phyloP scores from a whole-genome alignment of 495 filamentous ascomycete genomes.

The Emericellopsis terricola region DNA sequence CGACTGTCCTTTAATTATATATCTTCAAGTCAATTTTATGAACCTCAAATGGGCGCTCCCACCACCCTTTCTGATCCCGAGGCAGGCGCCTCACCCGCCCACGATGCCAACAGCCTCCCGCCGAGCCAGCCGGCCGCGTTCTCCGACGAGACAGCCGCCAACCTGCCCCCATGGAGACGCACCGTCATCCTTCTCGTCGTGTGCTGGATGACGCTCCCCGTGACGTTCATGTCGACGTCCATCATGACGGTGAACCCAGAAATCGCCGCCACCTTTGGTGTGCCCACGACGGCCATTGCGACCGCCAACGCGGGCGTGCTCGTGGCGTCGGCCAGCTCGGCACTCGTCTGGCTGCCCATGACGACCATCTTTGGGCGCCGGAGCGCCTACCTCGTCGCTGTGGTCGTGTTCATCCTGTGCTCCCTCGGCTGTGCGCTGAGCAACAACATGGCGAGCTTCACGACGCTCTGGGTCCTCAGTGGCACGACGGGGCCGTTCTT shows the following conservation, averaged over 20 bases:
- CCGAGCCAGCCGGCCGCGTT: no score
- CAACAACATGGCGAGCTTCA: constrained; percentile 21
- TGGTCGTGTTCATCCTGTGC: constrained; percentile 18
- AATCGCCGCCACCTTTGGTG: background rate
- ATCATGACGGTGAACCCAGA: background rate
- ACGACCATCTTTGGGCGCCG: constrained; percentile 17
- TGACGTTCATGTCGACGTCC: background rate
- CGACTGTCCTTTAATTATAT: no score
- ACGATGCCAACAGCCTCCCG: no score
- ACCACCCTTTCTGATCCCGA: no score
- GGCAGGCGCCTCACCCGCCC: no score
- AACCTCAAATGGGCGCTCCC: no score
- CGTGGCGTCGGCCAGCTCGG: constrained; percentile 37
- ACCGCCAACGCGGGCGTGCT: constrained; percentile 29
- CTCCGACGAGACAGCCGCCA: background rate
- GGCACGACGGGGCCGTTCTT: constrained; percentile 27
- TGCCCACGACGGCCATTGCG: background rate
- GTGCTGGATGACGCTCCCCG: background rate
- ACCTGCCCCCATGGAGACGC: background rate
- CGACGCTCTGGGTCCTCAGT: constrained; percentile 19
- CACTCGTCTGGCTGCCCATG: constrained; percentile 34
- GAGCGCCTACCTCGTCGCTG: constrained; percentile 19
- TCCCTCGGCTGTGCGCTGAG: constrained; percentile 17
- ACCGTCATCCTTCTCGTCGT: background rate
- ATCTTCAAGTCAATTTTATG: no score